Evolutionary conservation across 148 eudicot species (phyloP).

Genomic region (Persicaria tinctoria): DNA sequence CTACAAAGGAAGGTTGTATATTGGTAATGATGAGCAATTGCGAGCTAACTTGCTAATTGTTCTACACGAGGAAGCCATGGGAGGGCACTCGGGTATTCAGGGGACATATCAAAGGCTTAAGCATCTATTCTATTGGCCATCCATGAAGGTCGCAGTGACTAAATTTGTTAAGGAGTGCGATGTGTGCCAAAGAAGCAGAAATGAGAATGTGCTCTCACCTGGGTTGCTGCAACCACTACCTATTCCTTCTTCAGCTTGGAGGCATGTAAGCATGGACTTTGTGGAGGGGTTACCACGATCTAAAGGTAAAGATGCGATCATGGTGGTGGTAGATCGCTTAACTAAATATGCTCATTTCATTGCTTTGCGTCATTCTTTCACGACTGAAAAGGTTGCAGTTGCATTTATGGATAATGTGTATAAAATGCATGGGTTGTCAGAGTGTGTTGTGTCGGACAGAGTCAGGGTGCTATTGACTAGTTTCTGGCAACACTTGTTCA

Average conservation of each 20-base stretch:
- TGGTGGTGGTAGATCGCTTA: not conserved
- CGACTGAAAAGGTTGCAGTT: not conserved
- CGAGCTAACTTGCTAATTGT: not conserved
- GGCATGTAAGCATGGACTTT: not conserved
- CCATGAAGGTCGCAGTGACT: not conserved
- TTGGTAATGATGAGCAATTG: not conserved
- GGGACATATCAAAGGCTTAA: not conserved
- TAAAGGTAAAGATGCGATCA: not conserved
- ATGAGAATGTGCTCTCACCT: not conserved
- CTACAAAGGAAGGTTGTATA: not conserved
- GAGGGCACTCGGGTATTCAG: not conserved
- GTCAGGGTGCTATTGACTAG: too few relatives aligned
- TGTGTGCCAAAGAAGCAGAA: not conserved
- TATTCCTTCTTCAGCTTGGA: not conserved
- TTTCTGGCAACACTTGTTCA: not conserved
- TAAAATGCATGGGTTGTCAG: not conserved
- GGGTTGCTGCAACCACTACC: not conserved
- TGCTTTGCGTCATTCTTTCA: not conserved
- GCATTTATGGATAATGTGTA: not conserved
- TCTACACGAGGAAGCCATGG: not conserved
- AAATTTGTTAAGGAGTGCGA: not conserved
- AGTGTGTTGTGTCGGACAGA: not conserved
- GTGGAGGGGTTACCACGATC: not conserved
- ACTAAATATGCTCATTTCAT: not conserved
- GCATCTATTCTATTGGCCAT: not conserved